Evolutionary conservation across 768 basidiomycete species (phyloP), one percentile per base, ranked within the genome.

Genomic region (Russula vinacea): DNA sequence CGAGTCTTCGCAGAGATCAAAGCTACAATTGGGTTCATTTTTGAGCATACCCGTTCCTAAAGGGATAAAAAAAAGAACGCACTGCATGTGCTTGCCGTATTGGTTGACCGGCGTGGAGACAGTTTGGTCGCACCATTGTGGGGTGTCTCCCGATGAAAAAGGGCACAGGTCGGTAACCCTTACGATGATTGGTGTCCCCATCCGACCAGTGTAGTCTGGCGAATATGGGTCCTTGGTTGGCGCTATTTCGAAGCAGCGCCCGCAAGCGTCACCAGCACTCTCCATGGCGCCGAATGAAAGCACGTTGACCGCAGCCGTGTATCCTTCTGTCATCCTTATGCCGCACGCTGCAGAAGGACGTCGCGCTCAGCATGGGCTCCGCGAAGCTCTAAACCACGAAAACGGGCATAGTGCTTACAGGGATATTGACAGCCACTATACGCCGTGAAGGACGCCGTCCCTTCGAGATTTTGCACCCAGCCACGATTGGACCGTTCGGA

Each of bases 1-100:
- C 11, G 82, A 83, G 63, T 85, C 84, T 55, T 80, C 73, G 69
- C 84, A 86, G 49, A 86, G 79, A 70, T 86, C 84, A 70, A 85
- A 86, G 71, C 84, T 86, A 55, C 1, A 22, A 47, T 32, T 13
- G 14, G 9, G n/a, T 29, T 53, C 14, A 51, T 35, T 40, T 33
- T 64, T 64, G 9, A 58, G 40, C 33, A n/a, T 10, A 32, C 22
- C 45, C 10, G 29, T 10, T 44, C 24, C 29, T 29, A 29, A 4
- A 5, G 19, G 37, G 55, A 19, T 51, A 17, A 52, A 3, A 37
- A 33, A 13, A 37, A 52, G 3, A 6, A 70, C 81, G 68, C 69
- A 84, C 84, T 85, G 84, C 69, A 84, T 79, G 13, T 78, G 70
- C 67, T 70, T 73, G 37, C 77, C 77, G 13, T 1, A 14, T 7